A percentile compares a stretch with the other conserved stretches of the same genome.
Evolutionary conservation across 2,329 filamentous ascomycete genomes (phyloP).

Genomic region (Atkinsonella hypoxylon): DNA sequence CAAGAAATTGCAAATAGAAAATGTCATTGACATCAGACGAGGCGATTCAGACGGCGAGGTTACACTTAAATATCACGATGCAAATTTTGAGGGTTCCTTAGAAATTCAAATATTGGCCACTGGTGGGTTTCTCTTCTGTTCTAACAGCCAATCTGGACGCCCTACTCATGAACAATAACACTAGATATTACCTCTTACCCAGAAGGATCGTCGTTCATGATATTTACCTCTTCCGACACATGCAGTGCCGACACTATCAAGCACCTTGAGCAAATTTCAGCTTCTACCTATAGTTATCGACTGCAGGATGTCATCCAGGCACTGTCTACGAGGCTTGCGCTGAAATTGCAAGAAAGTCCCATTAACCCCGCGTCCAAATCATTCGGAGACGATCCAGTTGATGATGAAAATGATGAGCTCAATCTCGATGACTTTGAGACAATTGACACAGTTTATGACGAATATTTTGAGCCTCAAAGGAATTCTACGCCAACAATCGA

Average conservation of each 20-base stretch:
- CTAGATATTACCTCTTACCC: slow-evolving; percentile 26
- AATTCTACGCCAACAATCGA: background rate
- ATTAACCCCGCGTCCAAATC: background rate
- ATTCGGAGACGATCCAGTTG: background rate
- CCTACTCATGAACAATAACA: background rate
- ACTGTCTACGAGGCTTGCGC: background rate
- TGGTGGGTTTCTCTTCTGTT: slow-evolving; percentile 13
- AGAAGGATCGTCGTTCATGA: slow-evolving; percentile 24
- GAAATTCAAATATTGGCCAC: slow-evolving; percentile 26
- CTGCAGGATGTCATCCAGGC: slow-evolving; percentile 5
- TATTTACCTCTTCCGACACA: slow-evolving; percentile 29
- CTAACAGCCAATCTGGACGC: too few species aligned
- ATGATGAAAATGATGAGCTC: background rate
- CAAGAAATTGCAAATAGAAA: slow-evolving; percentile 26
- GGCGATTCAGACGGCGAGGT: slow-evolving; percentile 65
- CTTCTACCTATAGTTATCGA: slow-evolving; percentile 10
- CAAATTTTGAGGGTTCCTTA: slow-evolving; percentile 15
- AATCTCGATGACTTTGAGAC: background rate
- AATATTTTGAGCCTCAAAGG: slow-evolving; percentile 5
- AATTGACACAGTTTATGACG: background rate
- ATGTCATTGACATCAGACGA: slow-evolving; percentile 41
- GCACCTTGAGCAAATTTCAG: slow-evolving; percentile 29
- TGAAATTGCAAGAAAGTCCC: background rate
- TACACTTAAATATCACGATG: slow-evolving; percentile 40
- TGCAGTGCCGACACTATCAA: slow-evolving; percentile 23